Evolutionary conservation across 2,329 filamentous ascomycete genomes (phyloP).

Genomic region (Coniochaeta pulveracea): DNA sequence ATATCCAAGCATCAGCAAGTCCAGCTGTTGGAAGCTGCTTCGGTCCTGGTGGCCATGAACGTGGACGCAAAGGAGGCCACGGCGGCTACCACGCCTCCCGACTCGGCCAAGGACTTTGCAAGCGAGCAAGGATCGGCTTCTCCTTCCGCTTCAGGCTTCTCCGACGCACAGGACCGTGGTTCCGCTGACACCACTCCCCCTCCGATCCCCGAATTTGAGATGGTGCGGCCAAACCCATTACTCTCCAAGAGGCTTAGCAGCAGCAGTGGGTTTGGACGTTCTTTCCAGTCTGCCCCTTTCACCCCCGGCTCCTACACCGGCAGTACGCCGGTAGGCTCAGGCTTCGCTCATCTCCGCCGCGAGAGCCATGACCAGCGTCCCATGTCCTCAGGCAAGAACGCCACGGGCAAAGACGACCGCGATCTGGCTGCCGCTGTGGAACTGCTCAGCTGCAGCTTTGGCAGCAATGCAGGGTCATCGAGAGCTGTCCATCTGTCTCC

Average conservation of each 20-base stretch:
- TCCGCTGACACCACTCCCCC: conserved; percentile 90
- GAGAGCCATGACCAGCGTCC: conserved; percentile 68
- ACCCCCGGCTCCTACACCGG: conserved; percentile 40
- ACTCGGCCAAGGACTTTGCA: conserved; percentile 54
- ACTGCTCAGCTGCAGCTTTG: conserved; percentile 82
- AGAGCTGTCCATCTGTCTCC: conserved; percentile 50
- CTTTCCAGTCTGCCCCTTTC: conserved; percentile 63
- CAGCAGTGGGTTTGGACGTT: conserved; percentile 54
- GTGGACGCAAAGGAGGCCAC: conserved; percentile 32
- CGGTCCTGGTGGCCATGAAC: conserved; percentile 91
- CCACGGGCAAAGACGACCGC: conserved; percentile 69
- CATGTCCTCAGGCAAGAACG: conserved; percentile 65
- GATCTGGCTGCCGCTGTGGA: conserved; percentile 86
- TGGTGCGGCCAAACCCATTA: conserved; percentile 35
- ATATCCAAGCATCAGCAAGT: conserved; percentile 99
- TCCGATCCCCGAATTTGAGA: conserved; percentile 58
- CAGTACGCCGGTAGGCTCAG: conserved; percentile 38
- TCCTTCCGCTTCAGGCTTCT: conserved; percentile 69
- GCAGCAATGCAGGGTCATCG: conserved; percentile 54
- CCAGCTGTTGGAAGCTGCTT: conserved; percentile 90
- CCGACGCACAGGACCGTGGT: conserved; percentile 68
- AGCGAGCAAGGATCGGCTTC: conserved; percentile 78
- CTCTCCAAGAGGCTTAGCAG: conserved; percentile 47
- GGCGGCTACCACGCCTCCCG: conserved; percentile 51
- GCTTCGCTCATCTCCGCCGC: conserved; percentile 53